Base-by-base conservation (phyloP, 495 filamentous ascomycete genomes). In the Delitschia confertaspora region DNA sequence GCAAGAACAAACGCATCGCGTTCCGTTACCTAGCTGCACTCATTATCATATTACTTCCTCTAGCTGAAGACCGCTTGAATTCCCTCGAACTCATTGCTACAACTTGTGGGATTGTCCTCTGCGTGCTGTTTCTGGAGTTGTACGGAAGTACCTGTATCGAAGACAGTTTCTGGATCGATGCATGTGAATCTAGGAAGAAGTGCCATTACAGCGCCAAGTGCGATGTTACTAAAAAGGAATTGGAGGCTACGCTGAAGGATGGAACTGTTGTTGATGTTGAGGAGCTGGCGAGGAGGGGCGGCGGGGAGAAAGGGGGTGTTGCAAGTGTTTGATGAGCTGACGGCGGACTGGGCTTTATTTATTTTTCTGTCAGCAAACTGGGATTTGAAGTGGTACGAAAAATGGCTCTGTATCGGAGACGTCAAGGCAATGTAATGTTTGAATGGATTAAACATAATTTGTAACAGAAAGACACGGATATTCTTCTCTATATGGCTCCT, bases 51-150 rank as follows among this genome's bases (percentile, higher is more conserved):
- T 63, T 60, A 27, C 57, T 79, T 4, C 71, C 74, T 5, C 57
- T 69, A 6, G 69, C 66, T 0, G 33, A 67, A 6, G 21, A 47
- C 2, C 47, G 44, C 27, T 49, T 79, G 16, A 69, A 69, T 51
- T 69, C 63, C 26, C 56, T 79, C 8, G 30, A 67, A 29, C 56
- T 79, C 29, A 57, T 79, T 3, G 61, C 60, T 7, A 65, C 66
- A 6, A 71, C 69, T 1, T 71, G 72, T 7, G 57, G 67, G 7
- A 51, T 78, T 18, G 55, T 70, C 4, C 48, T 65, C 10, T 66
- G 68, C 41, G 65, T 69, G 9, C 49, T 76, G 37, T 30, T 66
- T 10, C 33, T 76, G 10, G 75, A 79, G 53, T 52, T 76, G 2
- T 69, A 61, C 47, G 74, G 71, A 14, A 60, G 58, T 18, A 72